These are phyloP conservation scores for Cadophora luteo-olivacea DNA, from an alignment of 2,329 filamentous ascomycete species.

Conservation along the genomic window DNA sequence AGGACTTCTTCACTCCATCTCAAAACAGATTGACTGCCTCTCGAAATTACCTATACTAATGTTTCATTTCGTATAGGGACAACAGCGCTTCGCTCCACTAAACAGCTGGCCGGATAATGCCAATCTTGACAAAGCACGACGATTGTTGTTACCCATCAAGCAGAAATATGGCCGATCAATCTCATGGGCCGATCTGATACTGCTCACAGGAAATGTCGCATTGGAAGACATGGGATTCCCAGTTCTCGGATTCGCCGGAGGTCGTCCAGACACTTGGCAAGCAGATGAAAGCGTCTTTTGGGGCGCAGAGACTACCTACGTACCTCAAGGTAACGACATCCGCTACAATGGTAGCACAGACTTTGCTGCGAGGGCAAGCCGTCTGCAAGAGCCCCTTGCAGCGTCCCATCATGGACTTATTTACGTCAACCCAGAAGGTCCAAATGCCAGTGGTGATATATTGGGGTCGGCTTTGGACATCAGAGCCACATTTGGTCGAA, in stretches of 20 bases:
- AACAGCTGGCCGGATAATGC: slow-evolving; percentile 69
- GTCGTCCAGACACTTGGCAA: slow-evolving; percentile 63
- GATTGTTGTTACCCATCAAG: slow-evolving; percentile 67
- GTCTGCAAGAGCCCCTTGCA: slow-evolving; percentile 56
- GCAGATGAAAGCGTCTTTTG: slow-evolving; percentile 67
- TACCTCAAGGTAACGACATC: slow-evolving; percentile 49
- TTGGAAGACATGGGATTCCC: slow-evolving; percentile 65
- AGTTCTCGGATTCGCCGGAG: slow-evolving; percentile 63
- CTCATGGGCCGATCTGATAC: slow-evolving; percentile 64
- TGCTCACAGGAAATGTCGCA: slow-evolving; percentile 65
- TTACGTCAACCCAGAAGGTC: slow-evolving; percentile 67
- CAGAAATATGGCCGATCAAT: slow-evolving; percentile 69
- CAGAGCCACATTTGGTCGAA: slow-evolving; percentile 63
- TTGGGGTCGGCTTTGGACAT: slow-evolving; percentile 62
- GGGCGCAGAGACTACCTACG: slow-evolving; percentile 56
- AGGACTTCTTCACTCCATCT: not conserved
- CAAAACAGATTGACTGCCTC: not conserved
- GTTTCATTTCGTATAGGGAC: slow-evolving; percentile 46
- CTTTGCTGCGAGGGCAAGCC: slow-evolving; percentile 31
- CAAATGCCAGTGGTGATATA: slow-evolving; percentile 62
- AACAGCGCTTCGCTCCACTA: slow-evolving; percentile 66
- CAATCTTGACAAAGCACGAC: slow-evolving; percentile 66
- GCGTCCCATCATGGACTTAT: slow-evolving; percentile 67
- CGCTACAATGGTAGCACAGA: slow-evolving; percentile 56
- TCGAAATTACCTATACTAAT: not conserved